phyloP scores from a whole-genome alignment of 495 filamentous ascomycete genomes.

The Aspergillus nidulans region DNA sequence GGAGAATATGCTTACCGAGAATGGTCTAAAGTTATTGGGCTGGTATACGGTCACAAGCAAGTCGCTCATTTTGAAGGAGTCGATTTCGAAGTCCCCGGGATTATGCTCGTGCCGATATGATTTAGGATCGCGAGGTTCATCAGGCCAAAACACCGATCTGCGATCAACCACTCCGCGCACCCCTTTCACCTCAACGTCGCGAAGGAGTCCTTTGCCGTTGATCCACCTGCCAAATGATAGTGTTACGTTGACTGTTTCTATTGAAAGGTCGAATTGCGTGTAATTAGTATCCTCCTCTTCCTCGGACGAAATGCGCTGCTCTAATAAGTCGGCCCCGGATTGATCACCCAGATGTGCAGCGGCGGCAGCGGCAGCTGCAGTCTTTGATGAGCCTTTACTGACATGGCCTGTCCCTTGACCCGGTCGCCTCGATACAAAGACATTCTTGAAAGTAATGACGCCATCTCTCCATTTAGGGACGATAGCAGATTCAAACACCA shows the following conservation, averaged over 20 bases:
- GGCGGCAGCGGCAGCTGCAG: conserved; percentile 80
- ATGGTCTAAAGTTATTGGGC: conserved; percentile 83
- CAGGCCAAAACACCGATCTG: conserved; percentile 68
- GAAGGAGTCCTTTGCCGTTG: conserved; percentile 88
- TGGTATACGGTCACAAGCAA: conserved; percentile 89
- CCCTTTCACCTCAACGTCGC: conserved; percentile 89
- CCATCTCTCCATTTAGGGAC: conserved; percentile 92
- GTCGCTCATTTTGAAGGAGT: conserved; percentile 93
- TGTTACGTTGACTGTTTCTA: conserved; percentile 93
- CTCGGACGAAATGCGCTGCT: conserved; percentile 26
- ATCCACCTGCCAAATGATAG: conserved; percentile 98
- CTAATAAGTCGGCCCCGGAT: conserved; percentile 18
- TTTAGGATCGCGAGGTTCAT: conserved; percentile 74
- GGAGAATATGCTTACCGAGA: conserved; percentile 89
- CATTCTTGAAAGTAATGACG: conserved; percentile 93
- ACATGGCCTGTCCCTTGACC: conserved; percentile 74
- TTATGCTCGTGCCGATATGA: conserved; percentile 81
- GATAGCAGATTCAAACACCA: conserved; percentile 96
- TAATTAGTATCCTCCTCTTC: conserved; percentile 91
- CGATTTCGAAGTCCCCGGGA: conserved; percentile 93
- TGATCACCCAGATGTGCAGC: conserved; percentile 55
- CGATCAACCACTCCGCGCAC: conserved; percentile 95
- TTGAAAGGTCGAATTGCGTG: conserved; percentile 93
- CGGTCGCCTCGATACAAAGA: conserved; percentile 89
- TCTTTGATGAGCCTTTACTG: conserved; percentile 85